Evolutionary conservation across 495 filamentous ascomycete species (phyloP).

Genomic region (Echria macrotheca): DNA sequence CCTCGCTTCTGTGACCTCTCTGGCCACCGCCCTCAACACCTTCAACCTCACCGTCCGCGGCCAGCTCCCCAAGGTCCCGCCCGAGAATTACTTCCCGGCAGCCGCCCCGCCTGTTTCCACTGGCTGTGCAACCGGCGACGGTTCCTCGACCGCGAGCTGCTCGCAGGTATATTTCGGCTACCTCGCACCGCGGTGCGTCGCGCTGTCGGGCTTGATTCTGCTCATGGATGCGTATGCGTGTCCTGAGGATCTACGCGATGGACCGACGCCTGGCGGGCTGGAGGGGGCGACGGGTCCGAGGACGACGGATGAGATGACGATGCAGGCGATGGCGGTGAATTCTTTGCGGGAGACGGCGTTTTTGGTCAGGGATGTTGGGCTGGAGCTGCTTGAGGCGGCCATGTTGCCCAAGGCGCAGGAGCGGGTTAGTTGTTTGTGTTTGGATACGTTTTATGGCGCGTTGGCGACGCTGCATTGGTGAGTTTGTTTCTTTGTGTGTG

Average conservation of each 20-base stretch:
- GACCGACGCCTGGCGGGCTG: slow-evolving; percentile 4
- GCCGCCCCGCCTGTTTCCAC: not conserved
- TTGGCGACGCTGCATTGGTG: slow-evolving; percentile 23
- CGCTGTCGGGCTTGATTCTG: slow-evolving; percentile 17
- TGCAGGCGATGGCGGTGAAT: slow-evolving; percentile 13
- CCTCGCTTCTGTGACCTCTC: slow-evolving; percentile 5
- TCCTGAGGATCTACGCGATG: slow-evolving; percentile 22
- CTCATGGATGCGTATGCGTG: slow-evolving; percentile 22
- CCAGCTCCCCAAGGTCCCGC: slow-evolving; percentile 1
- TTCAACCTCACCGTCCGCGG: slow-evolving; percentile 13
- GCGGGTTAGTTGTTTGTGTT: slow-evolving; percentile 14
- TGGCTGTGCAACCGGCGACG: not conserved
- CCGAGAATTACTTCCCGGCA: not conserved
- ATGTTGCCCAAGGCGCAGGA: slow-evolving; percentile 13
- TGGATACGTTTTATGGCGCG: slow-evolving; percentile 21
- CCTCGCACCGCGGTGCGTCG: slow-evolving; percentile 11
- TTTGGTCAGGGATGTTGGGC: slow-evolving; percentile 9
- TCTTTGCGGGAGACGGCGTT: slow-evolving; percentile 13
- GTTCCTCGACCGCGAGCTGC: not conserved
- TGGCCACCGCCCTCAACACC: slow-evolving; percentile 12
- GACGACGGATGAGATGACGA: slow-evolving; percentile 5
- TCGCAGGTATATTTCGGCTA: slow-evolving; percentile 6
- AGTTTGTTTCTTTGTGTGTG: no score
- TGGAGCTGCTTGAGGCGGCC: slow-evolving; percentile 18
- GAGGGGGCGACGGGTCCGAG: slow-evolving; percentile 1